Base-by-base conservation (phyloP, 2,329 filamentous ascomycete genomes). In the Hirsutella rhossiliensis region DNA sequence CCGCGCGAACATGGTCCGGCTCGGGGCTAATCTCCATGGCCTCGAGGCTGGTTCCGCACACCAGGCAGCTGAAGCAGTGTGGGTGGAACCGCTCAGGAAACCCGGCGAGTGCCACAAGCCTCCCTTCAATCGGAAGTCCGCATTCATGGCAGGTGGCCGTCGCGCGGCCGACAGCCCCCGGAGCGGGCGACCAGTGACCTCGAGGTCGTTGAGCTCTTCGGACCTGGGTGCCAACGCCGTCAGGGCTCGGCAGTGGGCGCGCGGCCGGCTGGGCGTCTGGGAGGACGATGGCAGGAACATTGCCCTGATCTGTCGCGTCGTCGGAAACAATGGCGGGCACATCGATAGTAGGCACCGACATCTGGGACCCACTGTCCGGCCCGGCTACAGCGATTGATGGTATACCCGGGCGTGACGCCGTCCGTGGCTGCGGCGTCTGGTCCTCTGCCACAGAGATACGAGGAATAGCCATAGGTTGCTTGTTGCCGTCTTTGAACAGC, bases 1-100 rank as follows among this genome's bases (percentile, higher is more conserved):
- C 82, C 2, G 66, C 65, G 38, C 87, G 84, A 51, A 79, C 76
- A 37, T 72, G 65, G 9, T 87, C 78, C 0, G 92, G 92, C 62
- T 98, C 92, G 0, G 88, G 87, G 52, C 92, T 95, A 62, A 98
- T 97, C 54, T 94, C 92, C 45, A 98, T 85, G 44, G 88, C 90
- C 66, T 98, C 92, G 17, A 98, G 82, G 18, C 81, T 76, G 11
- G 89, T 94, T 28, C 82, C 80, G 61, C 92, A 98, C 47, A 85
- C 76, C 61, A 87, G 84, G 67, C 92, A 98, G 38, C 78, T 75
- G 67, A 98, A 97, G 64, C 92, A 98, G 51, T 88, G 79, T 0
- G 92, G 89, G 54, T 98, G 92, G 61, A 97, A 97, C 18, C 89
- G 84, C 54, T 80, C 75, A 4, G 65, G 56, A 34, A 76, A 72